A percentile compares a stretch with the other conserved stretches of the same genome.
Conservation (phyloP, 371 early-diverging fungal genomes). For the Mortierella sp. region DNA sequence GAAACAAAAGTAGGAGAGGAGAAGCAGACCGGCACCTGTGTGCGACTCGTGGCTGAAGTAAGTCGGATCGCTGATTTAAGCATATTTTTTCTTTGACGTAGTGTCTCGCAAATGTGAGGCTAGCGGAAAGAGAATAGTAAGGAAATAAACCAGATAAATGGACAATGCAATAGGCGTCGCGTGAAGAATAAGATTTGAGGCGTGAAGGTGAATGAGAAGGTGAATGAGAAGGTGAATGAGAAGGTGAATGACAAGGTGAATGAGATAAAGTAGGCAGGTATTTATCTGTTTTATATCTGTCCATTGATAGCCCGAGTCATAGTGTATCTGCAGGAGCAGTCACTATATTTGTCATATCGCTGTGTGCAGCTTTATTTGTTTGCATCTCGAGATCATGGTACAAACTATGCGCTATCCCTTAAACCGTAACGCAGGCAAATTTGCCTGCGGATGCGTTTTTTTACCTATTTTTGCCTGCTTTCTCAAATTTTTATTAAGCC, state of each 20-base stretch:
- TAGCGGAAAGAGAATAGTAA: neutral
- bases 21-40: conserved; percentile 5
- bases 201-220: conserved; percentile 3
- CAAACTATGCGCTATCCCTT: too few species aligned
- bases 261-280: neutral
- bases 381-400: too few species aligned
- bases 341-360: too few species aligned
- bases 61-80: conserved; percentile 31
- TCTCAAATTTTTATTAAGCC: too few species aligned
- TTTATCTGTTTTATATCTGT: conserved; percentile 1
- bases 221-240: neutral
- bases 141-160: neutral
- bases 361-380: too few species aligned
- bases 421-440: too few species aligned
- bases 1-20: neutral
- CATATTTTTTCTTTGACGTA: conserved; percentile 13
- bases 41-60: conserved; percentile 11
- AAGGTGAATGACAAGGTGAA: neutral
- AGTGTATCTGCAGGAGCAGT: neutral
- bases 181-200: neutral
- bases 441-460: too few species aligned
- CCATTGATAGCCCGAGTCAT: conserved; percentile 18
- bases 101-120: neutral
- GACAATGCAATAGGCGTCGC: neutral
- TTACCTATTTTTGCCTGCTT: too few species aligned